A percentile compares a stretch with the other conserved stretches of the same genome.
Evolutionary conservation across 2,329 filamentous ascomycete genomes (phyloP).

Genomic region (Arthrobotrys megalospora): DNA sequence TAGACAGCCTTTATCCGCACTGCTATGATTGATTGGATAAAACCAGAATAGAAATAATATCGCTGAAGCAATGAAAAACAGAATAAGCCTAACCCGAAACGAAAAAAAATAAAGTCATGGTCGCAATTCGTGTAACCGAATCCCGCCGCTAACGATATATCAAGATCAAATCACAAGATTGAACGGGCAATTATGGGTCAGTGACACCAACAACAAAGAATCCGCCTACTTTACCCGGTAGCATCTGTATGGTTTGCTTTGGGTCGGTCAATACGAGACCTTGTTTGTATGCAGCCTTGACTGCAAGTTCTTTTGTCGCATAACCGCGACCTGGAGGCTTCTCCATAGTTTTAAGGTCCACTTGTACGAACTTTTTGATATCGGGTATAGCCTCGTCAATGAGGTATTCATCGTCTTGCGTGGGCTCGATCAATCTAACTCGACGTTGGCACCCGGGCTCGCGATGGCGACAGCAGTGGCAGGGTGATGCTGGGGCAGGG

Average conservation of each 20-base stretch:
- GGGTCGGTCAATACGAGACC: neutral
- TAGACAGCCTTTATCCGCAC: too few species aligned
- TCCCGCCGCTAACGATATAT: neutral
- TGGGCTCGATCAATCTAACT: neutral
- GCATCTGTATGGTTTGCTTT: conserved; percentile 16
- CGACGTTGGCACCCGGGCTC: too few species aligned
- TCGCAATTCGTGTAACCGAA: conserved; percentile 10
- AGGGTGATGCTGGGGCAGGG: neutral
- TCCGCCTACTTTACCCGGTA: conserved; percentile 28
- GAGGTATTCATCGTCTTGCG: neutral
- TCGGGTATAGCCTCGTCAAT: neutral
- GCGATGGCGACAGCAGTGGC: too few species aligned
- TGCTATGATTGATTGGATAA: neutral
- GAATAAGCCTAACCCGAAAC: neutral
- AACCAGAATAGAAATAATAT: neutral
- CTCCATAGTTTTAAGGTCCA: neutral
- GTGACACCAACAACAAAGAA: conserved; percentile 50
- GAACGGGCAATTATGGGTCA: conserved; percentile 2
- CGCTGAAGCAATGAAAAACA: neutral
- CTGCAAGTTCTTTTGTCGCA: conserved; percentile 23
- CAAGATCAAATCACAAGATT: neutral
- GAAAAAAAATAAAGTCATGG: neutral
- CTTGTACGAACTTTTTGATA: neutral
- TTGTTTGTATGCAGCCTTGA: conserved; percentile 6
- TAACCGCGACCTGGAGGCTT: conserved; percentile 17